Evolutionary conservation across 805 yeast species (phyloP).

Genomic region (Lipomyces sp.): DNA sequence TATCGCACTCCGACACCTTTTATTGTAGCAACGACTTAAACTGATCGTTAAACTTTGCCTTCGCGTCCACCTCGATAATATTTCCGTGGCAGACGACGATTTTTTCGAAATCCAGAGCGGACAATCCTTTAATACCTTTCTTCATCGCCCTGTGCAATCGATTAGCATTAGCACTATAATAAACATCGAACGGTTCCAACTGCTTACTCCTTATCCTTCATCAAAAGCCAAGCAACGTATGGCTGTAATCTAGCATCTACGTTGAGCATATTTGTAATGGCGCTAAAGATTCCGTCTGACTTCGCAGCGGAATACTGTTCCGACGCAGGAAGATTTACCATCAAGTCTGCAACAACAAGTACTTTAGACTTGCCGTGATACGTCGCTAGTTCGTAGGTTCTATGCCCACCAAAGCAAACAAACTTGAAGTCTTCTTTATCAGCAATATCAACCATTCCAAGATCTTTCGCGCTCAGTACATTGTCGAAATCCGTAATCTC

Average conservation of each 20-base stretch:
- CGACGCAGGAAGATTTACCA: conserved; percentile 59
- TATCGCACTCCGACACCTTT: background rate
- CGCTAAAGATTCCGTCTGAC: background rate
- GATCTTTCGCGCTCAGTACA: conserved; percentile 42
- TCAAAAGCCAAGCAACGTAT: conserved; percentile 1
- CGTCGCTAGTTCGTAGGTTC: conserved; percentile 61
- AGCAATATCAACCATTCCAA: conserved; percentile 43
- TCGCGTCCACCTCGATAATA: conserved; percentile 52
- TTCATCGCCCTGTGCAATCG: conserved; percentile 19
- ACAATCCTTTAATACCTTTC: conserved; percentile 40
- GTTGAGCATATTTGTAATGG: background rate
- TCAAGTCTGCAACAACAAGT: conserved; percentile 61
- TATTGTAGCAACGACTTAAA: conserved; percentile 9
- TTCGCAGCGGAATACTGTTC: conserved; percentile 48
- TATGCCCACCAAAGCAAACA: conserved; percentile 60
- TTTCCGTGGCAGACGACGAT: conserved; percentile 65
- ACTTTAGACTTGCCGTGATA: conserved; percentile 55
- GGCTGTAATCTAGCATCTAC: background rate
- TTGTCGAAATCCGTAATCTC: conserved; percentile 51
- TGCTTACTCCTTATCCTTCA: conserved; percentile 19
- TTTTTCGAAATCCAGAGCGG: conserved; percentile 53
- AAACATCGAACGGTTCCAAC: background rate
- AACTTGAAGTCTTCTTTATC: conserved; percentile 53
- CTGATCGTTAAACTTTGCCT: conserved; percentile 22
- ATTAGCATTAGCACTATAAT: conserved; percentile 36